A percentile compares a stretch with the other conserved stretches of the same genome.
Conservation (phyloP, 148 eudicot species). For the Rhododendron ferrugineum region DNA sequence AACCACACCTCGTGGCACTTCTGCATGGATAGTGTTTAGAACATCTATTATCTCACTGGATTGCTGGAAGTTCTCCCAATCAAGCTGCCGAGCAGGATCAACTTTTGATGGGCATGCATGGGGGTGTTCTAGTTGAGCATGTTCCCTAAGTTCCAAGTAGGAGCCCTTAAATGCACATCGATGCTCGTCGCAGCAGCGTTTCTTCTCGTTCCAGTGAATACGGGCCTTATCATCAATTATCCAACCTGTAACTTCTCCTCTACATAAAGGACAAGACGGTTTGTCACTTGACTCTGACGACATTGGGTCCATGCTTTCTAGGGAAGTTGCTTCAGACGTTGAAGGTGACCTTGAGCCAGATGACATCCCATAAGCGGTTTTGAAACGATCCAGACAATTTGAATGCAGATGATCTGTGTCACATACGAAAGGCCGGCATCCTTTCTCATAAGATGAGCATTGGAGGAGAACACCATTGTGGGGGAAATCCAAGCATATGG, state of each 20-base stretch:
- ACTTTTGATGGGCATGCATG: constrained; percentile 74
- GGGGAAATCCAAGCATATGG: constrained; percentile 90
- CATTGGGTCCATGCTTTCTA: constrained; percentile 22
- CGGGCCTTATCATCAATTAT: constrained; percentile 51
- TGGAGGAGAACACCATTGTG: constrained; percentile 89
- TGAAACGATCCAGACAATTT: constrained; percentile 87
- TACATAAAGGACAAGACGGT: constrained; percentile 83
- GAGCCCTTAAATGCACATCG: constrained; percentile 64
- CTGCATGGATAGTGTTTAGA: constrained; percentile 87
- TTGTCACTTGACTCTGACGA: constrained; percentile 34
- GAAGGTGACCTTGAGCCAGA: constrained; percentile 39
- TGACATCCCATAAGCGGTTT: constrained; percentile 61
- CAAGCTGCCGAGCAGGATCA: constrained; percentile 85
- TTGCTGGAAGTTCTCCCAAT: constrained; percentile 96
- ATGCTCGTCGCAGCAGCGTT: constrained; percentile 66
- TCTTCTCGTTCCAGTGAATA: constrained; percentile 53
- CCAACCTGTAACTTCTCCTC: constrained; percentile 94
- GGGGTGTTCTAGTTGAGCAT: constrained; percentile 79
- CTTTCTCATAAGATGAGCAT: constrained; percentile 82
- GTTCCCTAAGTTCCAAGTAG: constrained; percentile 69
- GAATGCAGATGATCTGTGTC: constrained; percentile 92
- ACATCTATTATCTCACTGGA: constrained; percentile 92
- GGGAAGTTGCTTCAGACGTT: constrained; percentile 19
- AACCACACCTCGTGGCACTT: constrained; percentile 91
- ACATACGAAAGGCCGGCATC: constrained; percentile 84